Evolutionary conservation across 441 rosid species (phyloP).

Genomic region (Geranium incanum): DNA sequence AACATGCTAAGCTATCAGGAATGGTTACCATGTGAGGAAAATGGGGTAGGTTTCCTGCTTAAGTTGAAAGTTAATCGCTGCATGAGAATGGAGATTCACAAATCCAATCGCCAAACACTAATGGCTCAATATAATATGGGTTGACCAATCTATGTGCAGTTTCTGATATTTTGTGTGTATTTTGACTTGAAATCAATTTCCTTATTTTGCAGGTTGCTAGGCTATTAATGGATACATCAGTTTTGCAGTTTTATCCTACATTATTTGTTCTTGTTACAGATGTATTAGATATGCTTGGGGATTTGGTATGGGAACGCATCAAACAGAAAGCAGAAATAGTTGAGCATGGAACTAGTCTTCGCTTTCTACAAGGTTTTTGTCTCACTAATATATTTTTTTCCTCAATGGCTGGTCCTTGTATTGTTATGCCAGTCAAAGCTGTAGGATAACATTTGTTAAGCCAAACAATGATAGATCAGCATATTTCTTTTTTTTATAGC

Average conservation of each 20-base stretch:
- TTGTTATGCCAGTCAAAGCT: neutral
- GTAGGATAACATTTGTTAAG: neutral
- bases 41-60: too few relatives aligned
- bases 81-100: too few relatives aligned
- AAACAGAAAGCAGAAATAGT: constrained; percentile 70
- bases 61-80: too few relatives aligned
- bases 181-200: constrained; percentile 15
- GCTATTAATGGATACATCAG: constrained; percentile 90
- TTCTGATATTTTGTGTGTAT: constrained; percentile 13
- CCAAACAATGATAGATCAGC: neutral
- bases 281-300: constrained; percentile 77
- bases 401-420: neutral
- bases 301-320: constrained; percentile 86
- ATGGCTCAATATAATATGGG: too few relatives aligned
- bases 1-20: too few relatives aligned
- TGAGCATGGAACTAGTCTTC: constrained; percentile 46
- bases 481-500: too few relatives aligned
- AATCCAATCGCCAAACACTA: too few relatives aligned
- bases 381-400: constrained; percentile 9
- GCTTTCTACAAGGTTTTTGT: constrained; percentile 51
- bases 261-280: constrained; percentile 77
- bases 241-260: constrained; percentile 82
- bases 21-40: too few relatives aligned
- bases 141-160: neutral
- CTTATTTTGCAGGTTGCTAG: constrained; percentile 62